Base-by-base conservation (phyloP, 2,329 filamentous ascomycete species). In the Aspergillus latus region DNA sequence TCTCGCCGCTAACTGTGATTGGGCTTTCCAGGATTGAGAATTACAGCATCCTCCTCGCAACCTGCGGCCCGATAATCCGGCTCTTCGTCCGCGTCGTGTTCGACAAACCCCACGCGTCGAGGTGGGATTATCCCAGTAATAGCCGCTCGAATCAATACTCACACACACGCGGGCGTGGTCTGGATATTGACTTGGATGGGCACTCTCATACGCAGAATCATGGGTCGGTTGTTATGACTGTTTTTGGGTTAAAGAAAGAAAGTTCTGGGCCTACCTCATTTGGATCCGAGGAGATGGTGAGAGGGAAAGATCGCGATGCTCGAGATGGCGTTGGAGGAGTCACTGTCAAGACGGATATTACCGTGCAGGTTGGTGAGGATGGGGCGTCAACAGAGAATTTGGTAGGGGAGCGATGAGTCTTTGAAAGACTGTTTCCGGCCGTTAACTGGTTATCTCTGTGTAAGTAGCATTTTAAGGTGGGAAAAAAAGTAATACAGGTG, bases 21-120 rank as follows among this genome's bases (percentile, higher is more conserved):
- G 11, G 13, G 10, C 9, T 40, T 40, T 13, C 13, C 50, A 73
- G 70, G 39, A 72, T 74, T 16, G 72, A 74, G 54, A 74, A 74
- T 48, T 73, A 72, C 56, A 68, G 64, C 54, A 73, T 74, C 15
- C 64, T 74, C 0, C 64, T 74, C 16, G 72, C 72, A 15, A 69
- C 69, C 2, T 72, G 68, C 5, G 68, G 70, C 3, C 69, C 70
- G 1, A 65, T 74, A 28, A 65, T 68, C 37, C 67, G 71, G 3
- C 66, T 74, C 28, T 70, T 73, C 57, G 62, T 72, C 5, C 51
- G 51, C 26, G 34, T 54, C 47, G 8, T 16, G 64, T 68, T 13
- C 48, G 60, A 60, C 36, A 54, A 64, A 29, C 61, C 64, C 9
- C 59, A 57, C 37, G 36, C 49, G 34, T 40, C 52, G 3, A 44